Base-by-base conservation (phyloP, 1,139 yeast species). In the Magnusiomyces paraingens region DNA sequence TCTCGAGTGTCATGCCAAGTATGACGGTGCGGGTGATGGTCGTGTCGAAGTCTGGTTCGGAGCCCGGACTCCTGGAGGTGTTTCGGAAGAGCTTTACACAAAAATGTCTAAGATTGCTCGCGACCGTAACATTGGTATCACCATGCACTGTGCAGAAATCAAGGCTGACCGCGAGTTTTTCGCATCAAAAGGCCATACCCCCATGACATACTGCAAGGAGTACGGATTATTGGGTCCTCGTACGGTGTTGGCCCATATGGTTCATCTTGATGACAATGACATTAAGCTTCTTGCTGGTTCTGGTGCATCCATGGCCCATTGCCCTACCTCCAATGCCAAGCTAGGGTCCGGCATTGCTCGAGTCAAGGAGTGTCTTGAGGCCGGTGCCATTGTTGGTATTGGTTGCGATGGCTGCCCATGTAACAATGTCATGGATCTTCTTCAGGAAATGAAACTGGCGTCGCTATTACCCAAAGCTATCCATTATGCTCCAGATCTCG, bases 241-340 rank as follows among this genome's bases (percentile, higher is more conserved):
- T 43, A 61, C 65, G 35, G 64, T 63, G 35, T 56, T 62, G 38
- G 66, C 66, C 15, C 49, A 46, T 11, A 59, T 60, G 60, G 66
- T 63, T 46, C 66, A 63, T 53, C 54, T 63, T 15, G 63, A 63
- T 39, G 67, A 65, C 22, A 61, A 64, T 47, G 69, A 66, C 50
- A 58, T 66, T 48, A 50, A 61, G 14, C 53, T 66, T 40, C 55
- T 66, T 26, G 58, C 60, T 39, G 56, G 60, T 36, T 60, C 66
- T 15, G 61, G 64, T 22, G 63, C 66, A 18, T 61, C 67, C 6
- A 61, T 66, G 26, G 65, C 67, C 1, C 69, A 66, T 50, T 65
- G 68, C 55, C 69, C 69, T 2, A 64, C 69, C 5, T 66, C 69
- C n/a, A 66, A 66, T 52, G 64, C 67, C 36, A 65, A 66, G 52